Percentiles rank a stretch among this genome's conserved stretches.
These are phyloP conservation scores for Arthrobotrys iridis DNA, from an alignment of 2,329 filamentous ascomycete species.

Conservation along the genomic window DNA sequence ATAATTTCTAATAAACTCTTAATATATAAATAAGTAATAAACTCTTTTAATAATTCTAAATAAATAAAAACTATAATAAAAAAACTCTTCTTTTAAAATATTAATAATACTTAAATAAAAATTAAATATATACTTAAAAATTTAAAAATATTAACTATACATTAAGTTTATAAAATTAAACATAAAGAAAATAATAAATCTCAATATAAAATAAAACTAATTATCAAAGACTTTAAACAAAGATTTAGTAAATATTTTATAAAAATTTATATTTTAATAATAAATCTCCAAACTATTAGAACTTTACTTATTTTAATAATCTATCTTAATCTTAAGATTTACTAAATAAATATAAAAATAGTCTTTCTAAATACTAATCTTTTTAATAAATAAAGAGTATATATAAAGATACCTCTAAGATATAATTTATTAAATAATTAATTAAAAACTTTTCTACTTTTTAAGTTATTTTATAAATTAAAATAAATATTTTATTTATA, in stretches of 20 bases:
- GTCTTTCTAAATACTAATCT: background rate
- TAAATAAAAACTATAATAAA: background rate
- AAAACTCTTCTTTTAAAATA: background rate
- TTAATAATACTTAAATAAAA: background rate
- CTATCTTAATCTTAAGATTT: background rate
- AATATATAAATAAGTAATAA: no score
- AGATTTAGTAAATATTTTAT: background rate
- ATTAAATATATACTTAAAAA: background rate
- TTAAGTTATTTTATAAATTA: conserved; percentile 6
- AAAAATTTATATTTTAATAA: background rate
- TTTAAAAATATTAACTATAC: background rate
- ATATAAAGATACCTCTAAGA: background rate
- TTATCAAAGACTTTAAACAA: background rate
- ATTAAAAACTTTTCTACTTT: background rate
- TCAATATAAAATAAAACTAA: background rate
- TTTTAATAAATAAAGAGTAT: conserved; percentile 1
- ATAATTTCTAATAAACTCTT: no score
- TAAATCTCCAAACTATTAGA: background rate
- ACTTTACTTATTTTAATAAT: background rate
- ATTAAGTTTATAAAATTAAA: background rate
- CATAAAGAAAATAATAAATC: background rate
- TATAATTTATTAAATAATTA: background rate
- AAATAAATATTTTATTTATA: conserved; percentile 2
- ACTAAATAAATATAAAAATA: conserved; percentile 19
- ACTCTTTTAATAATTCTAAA: no score